phyloP scores from a whole-genome alignment of 805 yeast genomes.

The Starmerella davenportii region DNA sequence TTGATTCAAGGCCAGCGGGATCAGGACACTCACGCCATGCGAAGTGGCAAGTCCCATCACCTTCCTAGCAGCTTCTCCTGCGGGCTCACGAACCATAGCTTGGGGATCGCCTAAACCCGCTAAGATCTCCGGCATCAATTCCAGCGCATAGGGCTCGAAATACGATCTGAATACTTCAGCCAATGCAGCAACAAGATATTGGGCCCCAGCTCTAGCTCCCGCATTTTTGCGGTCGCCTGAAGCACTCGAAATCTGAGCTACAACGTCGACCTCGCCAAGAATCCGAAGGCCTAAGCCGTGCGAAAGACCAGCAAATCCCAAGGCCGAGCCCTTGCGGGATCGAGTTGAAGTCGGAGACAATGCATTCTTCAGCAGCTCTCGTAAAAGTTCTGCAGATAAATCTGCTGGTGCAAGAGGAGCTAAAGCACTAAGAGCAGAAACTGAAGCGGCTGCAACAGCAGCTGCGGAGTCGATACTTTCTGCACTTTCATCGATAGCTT shows the following conservation, averaged over 20 bases:
- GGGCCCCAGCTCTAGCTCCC: conserved; percentile 67
- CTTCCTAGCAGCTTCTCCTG: conserved; percentile 67
- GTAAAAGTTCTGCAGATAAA: conserved; percentile 50
- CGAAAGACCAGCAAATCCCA: conserved; percentile 85
- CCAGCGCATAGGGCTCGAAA: conserved; percentile 90
- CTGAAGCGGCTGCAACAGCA: conserved; percentile 64
- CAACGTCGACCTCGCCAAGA: conserved; percentile 55
- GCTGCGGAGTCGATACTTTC: conserved; percentile 34
- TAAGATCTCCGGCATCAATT: conserved; percentile 63
- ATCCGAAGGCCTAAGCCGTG: conserved; percentile 77
- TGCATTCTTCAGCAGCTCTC: conserved; percentile 39
- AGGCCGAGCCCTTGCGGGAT: conserved; percentile 77
- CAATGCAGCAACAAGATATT: conserved; percentile 67
- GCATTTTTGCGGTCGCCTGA: conserved; percentile 71
- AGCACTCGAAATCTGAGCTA: conserved; percentile 59
- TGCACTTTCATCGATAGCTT: conserved; percentile 69
- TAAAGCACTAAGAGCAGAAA: conserved; percentile 37
- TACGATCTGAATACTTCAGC: conserved; percentile 55
- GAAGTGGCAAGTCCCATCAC: conserved; percentile 86
- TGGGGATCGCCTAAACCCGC: conserved; percentile 69
- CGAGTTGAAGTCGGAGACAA: conserved; percentile 32
- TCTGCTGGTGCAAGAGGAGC: conserved; percentile 58
- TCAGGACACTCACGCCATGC: conserved; percentile 75
- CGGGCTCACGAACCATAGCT: conserved; percentile 75
- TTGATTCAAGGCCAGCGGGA: conserved; percentile 75